Base-by-base conservation (phyloP, 345 rosid genomes). In the Carallia pectinifolia region DNA sequence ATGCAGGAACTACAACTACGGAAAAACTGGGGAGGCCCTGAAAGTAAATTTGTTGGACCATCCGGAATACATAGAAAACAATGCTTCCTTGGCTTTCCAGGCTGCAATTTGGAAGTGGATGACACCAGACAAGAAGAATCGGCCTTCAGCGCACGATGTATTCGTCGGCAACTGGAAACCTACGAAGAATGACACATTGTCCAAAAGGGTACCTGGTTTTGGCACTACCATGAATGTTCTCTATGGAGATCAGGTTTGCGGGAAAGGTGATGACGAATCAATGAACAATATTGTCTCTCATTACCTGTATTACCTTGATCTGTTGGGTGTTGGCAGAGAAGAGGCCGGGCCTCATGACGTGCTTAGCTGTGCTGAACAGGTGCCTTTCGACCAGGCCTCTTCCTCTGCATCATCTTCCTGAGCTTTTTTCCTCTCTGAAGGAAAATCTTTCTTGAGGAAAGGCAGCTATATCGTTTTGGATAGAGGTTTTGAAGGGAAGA, bases 91-190 rank as follows among this genome's bases (percentile, higher is more conserved):
- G 55, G 95, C 91, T 13, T 92, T 90, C 74, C 96, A 88, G 67
- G 77, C 93, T 0, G 95, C 98, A 34, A 82, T 92, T 2, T 87
- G 93, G 94, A 79, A 79, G 81, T 92, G 96, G 98, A 92, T 92
- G 98, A 89, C 93, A 1, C 96, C 98, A 7, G 78, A 71, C 10
- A 90, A 87, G 86, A 92, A 92, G 83, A 77, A 81, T 16, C 75
- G 65, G 31, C 98, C 96, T 0, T 90, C 96, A 6, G 93, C 98
- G 0, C 98, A 92, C 66, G 93, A 87, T 6, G 89, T 70, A 4
- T 90, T 90, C 47, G 88, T 85, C 6, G 93, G 95, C 0, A 90
- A 71, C 53, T 92, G 98, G 96, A 92, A 90, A 73, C 96, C 95
- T 1, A 86, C 89, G 29, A 85, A 86, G 89, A 92, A 88, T 18